Base-by-base conservation (phyloP, 345 rosid species). In the Pelargonium nanum region DNA sequence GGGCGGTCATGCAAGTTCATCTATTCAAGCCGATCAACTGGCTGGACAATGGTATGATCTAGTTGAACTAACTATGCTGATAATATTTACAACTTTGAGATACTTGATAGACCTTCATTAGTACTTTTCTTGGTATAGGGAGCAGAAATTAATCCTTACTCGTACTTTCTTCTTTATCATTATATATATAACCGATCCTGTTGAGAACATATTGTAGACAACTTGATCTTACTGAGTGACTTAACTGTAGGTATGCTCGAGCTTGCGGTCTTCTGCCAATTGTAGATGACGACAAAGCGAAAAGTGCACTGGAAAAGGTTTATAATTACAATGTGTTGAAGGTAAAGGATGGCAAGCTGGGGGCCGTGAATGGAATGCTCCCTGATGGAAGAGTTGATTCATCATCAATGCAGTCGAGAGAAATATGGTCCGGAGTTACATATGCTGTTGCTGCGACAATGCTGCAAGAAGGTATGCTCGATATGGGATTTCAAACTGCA, bases 11-110 rank as follows among this genome's bases (percentile, higher is more conserved):
- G 74, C 72, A 57, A 87, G 98, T 72, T 70, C 83, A 8, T 89
- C 97, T 59, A 92, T 92, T 57, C 98, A 86, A 72, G 91, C 98
- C 40, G 98, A 92, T 85, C 98, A 92, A 68, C 67, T 92, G 76
- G 97, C 97, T 28, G 98, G 97, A 57, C 95, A 92, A 61, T 92
- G 97, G 96, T 91, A 19, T n/a, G 78, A 66, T 28, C 32, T 28
- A n/a, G n/a, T n/a, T n/a, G n/a, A n/a, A n/a, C n/a, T n/a, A n/a
- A n/a, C n/a, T n/a, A n/a, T n/a, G n/a, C n/a, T n/a, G n/a, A n/a
- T n/a, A n/a, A n/a, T n/a, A n/a, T n/a, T n/a, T n/a, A n/a, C n/a
- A n/a, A n/a, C n/a, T n/a, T n/a, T n/a, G n/a, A n/a, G n/a, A n/a
- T n/a, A n/a, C n/a, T n/a, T n/a, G n/a, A n/a, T n/a, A n/a, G n/a